These are phyloP conservation scores for Lasiosphaeriaceae sp. DNA, from an alignment of 495 filamentous ascomycete genomes.

Conservation along the genomic window DNA sequence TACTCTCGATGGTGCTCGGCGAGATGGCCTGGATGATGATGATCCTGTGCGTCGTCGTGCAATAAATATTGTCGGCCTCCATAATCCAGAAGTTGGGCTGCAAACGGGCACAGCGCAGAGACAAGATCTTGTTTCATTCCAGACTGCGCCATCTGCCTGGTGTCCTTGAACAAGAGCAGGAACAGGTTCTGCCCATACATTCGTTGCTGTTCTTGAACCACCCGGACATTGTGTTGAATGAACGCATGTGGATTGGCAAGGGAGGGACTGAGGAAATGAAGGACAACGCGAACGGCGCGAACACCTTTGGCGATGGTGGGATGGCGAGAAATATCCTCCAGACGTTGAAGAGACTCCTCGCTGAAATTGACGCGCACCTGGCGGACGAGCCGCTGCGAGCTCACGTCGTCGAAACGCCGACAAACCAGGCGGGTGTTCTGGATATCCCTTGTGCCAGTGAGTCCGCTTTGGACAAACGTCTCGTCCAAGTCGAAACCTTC, in stretches of 20 bases:
- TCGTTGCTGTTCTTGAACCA: background rate
- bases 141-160: too few species aligned
- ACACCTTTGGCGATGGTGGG: slow-evolving; percentile 12
- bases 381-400: slow-evolving; percentile 9
- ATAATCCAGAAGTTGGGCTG: too few species aligned
- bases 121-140: too few species aligned
- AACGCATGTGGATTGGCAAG: background rate
- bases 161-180: too few species aligned
- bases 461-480: background rate
- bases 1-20: too few species aligned
- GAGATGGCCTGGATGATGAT: too few species aligned
- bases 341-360: slow-evolving; percentile 7
- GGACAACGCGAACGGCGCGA: slow-evolving; percentile 3
- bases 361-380: background rate
- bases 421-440: slow-evolving; percentile 11
- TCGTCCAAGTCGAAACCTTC: background rate
- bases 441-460: slow-evolving; percentile 1
- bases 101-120: too few species aligned
- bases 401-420: slow-evolving; percentile 3
- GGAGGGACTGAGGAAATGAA: slow-evolving; percentile 1
- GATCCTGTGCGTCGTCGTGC: too few species aligned
- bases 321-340: slow-evolving; percentile 10
- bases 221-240: slow-evolving; percentile 1
- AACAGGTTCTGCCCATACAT: too few species aligned
- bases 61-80: too few species aligned